Base-by-base conservation (phyloP, 169 alveolate species). In the Plasmodium sp. region DNA sequence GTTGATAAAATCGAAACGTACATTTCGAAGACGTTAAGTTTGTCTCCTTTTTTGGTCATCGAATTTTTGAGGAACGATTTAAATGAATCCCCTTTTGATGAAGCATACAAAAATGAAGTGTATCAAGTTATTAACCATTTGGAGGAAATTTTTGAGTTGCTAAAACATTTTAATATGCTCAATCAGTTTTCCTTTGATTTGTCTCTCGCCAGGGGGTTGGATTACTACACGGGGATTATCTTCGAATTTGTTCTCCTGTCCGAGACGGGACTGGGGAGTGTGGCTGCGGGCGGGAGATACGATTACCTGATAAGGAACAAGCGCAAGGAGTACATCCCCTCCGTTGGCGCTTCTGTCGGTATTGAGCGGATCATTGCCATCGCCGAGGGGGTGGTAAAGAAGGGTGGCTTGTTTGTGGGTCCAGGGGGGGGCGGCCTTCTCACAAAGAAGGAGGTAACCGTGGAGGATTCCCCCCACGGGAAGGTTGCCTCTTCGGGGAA, bases 231-330 rank as follows among this genome's bases (percentile, higher is more conserved):
- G 14, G 99, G 99, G 0, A 96, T 99, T 5, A 99, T 98, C 54
- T 98, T 97, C 79, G 99, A 99, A 92, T 99, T 99, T 12, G 99
- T 98, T 39, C 94, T 98, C 16, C 93, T 97, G 12, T 97, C 97
- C 14, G 96, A 95, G 31, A 85, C 94, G 22, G 96, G 96, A 45
- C 98, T 99, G 34, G 99, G 99, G 3, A 98, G 99, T 31, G 98
- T 99, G 16, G 99, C 99, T n/a, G 99, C 99, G 9, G 99, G 99
- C 14, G 99, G 99, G 10, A 95, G 99, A 83, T 99, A 99, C 92
- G 99, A 99, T 92, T 97, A 96, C 31, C 96, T 99, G 41, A 98
- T 99, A 36, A 99, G 99, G 31, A 97, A 97, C 97, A 98, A 98
- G 85, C 94, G 98, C 54, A 97, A 97, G 34, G 97, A 97, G 81